Conservation (phyloP, 441 rosid species). For the Codiaeum variegatum region DNA sequence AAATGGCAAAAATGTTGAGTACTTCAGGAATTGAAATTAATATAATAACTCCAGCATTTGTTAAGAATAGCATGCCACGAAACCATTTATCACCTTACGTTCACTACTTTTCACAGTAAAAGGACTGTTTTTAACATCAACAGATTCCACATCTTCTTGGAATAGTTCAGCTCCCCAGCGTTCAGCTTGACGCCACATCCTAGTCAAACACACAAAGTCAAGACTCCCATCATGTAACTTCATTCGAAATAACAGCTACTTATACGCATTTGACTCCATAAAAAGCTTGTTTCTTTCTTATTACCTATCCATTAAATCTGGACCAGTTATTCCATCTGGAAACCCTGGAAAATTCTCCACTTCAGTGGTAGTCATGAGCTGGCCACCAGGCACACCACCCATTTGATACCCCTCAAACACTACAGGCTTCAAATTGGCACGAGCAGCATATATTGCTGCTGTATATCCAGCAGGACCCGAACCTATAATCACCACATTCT, state of each 20-base stretch:
- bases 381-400: constrained; percentile 99
- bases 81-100: constrained; percentile 63
- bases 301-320: constrained; percentile 97
- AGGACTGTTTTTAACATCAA: constrained; percentile 59
- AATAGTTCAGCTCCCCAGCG: constrained; percentile 92
- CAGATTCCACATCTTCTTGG: constrained; percentile 86
- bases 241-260: background rate
- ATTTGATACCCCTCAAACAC: constrained; percentile 96
- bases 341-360: constrained; percentile 98
- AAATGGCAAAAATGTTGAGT: background rate
- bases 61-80: constrained; percentile 14
- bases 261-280: background rate
- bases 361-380: constrained; percentile 94
- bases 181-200: constrained; percentile 96
- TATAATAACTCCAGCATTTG: background rate
- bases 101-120: constrained; percentile 79
- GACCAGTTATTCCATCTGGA: constrained; percentile 96
- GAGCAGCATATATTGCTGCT: constrained; percentile 93
- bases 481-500: constrained; percentile 86
- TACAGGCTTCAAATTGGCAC: constrained; percentile 95
- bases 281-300: background rate
- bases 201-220: constrained; percentile 28
- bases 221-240: constrained; percentile 12
- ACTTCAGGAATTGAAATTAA: background rate
- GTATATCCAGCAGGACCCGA: constrained; percentile 99